Evolutionary conservation across 176 grass and related monocot species (phyloP).

Genomic region (Phoenix roebelenii): DNA sequence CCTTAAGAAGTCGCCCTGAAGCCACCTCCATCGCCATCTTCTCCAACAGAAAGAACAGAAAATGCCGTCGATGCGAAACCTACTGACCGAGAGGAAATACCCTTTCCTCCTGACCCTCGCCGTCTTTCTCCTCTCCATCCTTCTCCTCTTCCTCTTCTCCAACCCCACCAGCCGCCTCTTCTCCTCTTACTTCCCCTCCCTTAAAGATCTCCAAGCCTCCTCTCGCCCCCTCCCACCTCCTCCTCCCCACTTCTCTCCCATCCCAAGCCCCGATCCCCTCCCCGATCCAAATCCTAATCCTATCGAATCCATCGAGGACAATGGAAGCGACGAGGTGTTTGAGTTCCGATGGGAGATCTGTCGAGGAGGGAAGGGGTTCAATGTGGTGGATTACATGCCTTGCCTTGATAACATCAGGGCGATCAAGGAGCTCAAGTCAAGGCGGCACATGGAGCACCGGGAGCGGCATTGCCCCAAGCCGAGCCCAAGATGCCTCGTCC

Average conservation of each 20-base stretch:
- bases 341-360: conserved; percentile 50
- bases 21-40: no score
- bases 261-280: neutral
- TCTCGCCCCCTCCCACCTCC: conserved; percentile 28
- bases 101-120: neutral
- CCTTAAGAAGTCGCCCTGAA: no score
- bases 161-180: conserved; percentile 36
- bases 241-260: conserved; percentile 30
- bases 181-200: conserved; percentile 29
- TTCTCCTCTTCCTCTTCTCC: conserved; percentile 28
- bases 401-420: conserved; percentile 83
- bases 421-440: conserved; percentile 58
- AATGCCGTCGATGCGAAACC: neutral
- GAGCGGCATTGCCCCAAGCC: conserved; percentile 73
- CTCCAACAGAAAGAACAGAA: neutral
- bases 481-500: conserved; percentile 55
- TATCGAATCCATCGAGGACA: neutral
- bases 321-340: conserved; percentile 21
- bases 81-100: conserved; percentile 3
- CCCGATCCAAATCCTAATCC: conserved; percentile 2
- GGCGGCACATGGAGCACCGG: conserved; percentile 78
- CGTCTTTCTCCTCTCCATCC: neutral
- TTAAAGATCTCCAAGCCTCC: no score
- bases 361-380: conserved; percentile 42
- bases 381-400: conserved; percentile 67